Base-by-base conservation (phyloP, 306 rosid species). In the Ormosia semicastrata region DNA sequence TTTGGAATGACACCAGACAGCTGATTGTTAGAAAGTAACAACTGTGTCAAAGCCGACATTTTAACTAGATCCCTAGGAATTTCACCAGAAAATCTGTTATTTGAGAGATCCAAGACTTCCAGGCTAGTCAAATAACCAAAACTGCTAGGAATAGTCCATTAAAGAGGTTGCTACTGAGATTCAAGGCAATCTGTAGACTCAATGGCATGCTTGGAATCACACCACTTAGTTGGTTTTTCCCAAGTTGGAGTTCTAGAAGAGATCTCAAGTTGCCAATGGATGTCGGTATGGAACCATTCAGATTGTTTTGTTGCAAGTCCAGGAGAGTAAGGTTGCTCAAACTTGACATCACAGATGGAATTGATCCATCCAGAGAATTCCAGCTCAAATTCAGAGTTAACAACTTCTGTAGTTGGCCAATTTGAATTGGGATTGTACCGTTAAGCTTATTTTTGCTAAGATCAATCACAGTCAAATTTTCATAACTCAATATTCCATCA, bases 31-130 rank as follows among this genome's bases (percentile, higher is more conserved):
- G 87, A 73, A 71, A 93, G 90, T 29, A 56, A 12, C 86, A 92
- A 65, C 47, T 37, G 85, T 13, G 92, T 86, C 91, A 95, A 85
- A 72, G 93, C 14, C 1, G 0, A 0, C 91, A 92, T 11, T n/a
- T 0, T 0, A 10, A 72, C 37, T 1, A 95, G 82, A 81, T 57
- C 63, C 0, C 1, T 0, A 4, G 98, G 97, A 47, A 95, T 82
- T 33, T 2, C 0, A 18, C 98, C 99, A 9, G 88, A 78, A 82
- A 95, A 95, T 0, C 2, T 41, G 91, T 95, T 95, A 78, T 92
- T 73, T 34, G 99, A 93, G 70, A 95, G 96, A 79, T 95, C 99
- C 92, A 90, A 75, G 32, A 95, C 71, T 89, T 89, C 96, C 3
- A 93, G 83, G 62, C 0, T 68, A 34, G 0, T 0, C 57, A 95